Base-by-base conservation (phyloP, 225 moss, liverwort and hornwort genomes). In the Pseudisothecium myosuroides region DNA sequence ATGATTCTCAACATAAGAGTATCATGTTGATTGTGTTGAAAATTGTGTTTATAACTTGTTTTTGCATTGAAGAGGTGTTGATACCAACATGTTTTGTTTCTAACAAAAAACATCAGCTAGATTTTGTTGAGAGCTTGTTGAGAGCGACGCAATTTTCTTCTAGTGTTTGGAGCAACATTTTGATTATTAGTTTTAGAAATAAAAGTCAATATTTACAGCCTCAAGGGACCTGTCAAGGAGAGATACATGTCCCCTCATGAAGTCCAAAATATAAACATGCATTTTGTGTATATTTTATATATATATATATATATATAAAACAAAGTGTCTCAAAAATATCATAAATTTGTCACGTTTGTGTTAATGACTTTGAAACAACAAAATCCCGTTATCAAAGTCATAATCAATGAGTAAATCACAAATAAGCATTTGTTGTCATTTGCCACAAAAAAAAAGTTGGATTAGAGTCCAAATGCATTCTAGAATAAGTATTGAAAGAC, bases 221-320 rank as follows among this genome's bases (percentile, higher is more conserved):
- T 34, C 6, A 0, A 3, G 10, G 36, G 7, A 21, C 12, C 21
- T 3, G 0, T 21, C 20, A 22, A 76, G 12, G 76, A 34, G 14
- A 52, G 34, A 17, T 4, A 6, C 2, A 4, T 52, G 34, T 52
- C 9, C 9, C 1, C 2, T 76, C 0, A 0, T 14, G 9, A 21
- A 52, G 22, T 36, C 12, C 23, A 52, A 14, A 36, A 52, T 36
- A 32, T 23, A 9, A 52, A 8, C 22, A 34, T 50, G 50, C 9
- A 52, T 36, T 36, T 76, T 76, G 14, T 34, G 45, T 45, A 45
- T n/a, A n/a, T n/a, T n/a, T n/a, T n/a, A n/a, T n/a, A n/a, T n/a
- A n/a, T n/a, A n/a, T n/a, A n/a, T n/a, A 45, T 27, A 10, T 6
- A 28, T 5, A 10, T 43, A 6, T 9, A 5, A 14, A 71, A 72